Conservation (phyloP, 768 basidiomycete species). For the Tulasnella sp. region DNA sequence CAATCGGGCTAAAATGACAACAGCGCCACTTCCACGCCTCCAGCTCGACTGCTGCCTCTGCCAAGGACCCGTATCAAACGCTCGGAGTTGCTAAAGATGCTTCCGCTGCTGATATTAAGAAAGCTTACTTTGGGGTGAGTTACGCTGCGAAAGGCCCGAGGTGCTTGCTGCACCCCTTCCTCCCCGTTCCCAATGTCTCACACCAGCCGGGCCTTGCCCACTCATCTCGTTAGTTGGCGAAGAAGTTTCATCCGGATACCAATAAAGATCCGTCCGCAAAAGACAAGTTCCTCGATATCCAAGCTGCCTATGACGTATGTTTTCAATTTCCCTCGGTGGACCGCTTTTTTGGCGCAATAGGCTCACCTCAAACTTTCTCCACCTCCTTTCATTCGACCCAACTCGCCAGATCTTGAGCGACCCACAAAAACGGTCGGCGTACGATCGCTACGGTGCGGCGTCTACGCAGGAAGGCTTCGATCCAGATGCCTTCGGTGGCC, state of each 20-base stretch:
- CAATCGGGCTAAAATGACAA: slow-evolving; percentile 35
- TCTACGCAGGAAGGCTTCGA: slow-evolving; percentile 95
- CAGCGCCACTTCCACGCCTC: slow-evolving; percentile 82
- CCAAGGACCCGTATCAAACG: slow-evolving; percentile 89
- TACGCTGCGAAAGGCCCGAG: not conserved
- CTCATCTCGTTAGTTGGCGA: slow-evolving; percentile 71
- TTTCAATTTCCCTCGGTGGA: not conserved
- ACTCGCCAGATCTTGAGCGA: slow-evolving; percentile 83
- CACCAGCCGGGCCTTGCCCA: not conserved
- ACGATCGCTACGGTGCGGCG: slow-evolving; percentile 89
- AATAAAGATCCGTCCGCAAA: slow-evolving; percentile 90
- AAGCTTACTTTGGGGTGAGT: slow-evolving; percentile 91
- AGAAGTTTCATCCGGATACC: slow-evolving; percentile 97
- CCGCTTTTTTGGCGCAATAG: not conserved
- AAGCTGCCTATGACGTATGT: slow-evolving; percentile 93
- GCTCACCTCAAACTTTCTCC: not conserved
- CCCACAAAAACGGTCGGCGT: slow-evolving; percentile 87
- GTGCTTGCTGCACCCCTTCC: not conserved
- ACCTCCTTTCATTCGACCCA: not conserved
- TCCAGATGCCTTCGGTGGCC: slow-evolving; percentile 69
- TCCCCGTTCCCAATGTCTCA: slow-evolving; percentile 16
- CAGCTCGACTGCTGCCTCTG: slow-evolving; percentile 51
- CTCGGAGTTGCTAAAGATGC: slow-evolving; percentile 87
- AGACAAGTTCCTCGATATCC: slow-evolving; percentile 95
- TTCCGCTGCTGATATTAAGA: slow-evolving; percentile 88